These are phyloP conservation scores for Cryptococcus sp. DNA, from an alignment of 1,284 basidiomycete genomes.

Conservation along the genomic window DNA sequence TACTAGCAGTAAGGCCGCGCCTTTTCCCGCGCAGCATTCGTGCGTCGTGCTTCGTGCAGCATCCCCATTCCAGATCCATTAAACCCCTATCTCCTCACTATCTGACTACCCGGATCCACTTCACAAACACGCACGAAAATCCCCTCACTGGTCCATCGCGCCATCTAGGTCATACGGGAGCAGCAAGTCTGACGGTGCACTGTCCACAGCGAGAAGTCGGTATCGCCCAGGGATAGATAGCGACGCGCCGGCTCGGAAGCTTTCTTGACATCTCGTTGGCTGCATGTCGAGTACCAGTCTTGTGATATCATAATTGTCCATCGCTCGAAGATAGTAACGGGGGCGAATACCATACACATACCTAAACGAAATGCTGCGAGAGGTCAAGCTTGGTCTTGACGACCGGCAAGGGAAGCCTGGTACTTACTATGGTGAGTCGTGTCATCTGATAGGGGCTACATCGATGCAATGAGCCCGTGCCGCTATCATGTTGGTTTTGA, in stretches of 20 bases:
- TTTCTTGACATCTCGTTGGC: background rate
- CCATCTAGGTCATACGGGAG: no score
- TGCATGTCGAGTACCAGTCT: background rate
- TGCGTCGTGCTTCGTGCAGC: no score
- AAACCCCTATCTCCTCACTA: no score
- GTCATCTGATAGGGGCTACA: background rate
- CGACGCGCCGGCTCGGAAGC: background rate
- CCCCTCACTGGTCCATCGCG: no score
- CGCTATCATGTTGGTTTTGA: background rate
- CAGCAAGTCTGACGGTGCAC: no score
- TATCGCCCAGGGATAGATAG: background rate
- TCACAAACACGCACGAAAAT: no score
- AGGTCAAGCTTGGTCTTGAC: conserved; percentile 35
- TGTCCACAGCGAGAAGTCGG: conserved; percentile 4
- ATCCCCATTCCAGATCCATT: no score
- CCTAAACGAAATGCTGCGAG: conserved; percentile 34
- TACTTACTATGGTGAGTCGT: conserved; percentile 27
- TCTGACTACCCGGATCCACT: no score
- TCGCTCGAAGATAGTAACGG: no score
- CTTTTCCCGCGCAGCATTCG: no score
- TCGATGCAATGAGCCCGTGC: background rate
- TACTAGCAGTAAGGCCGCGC: no score
- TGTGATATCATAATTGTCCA: background rate
- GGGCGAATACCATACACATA: no score
- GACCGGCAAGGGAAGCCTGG: conserved; percentile 17